These are phyloP conservation scores for Martiniozyma asiatica DNA, from an alignment of 1,139 yeast species.

Conservation along the genomic window DNA sequence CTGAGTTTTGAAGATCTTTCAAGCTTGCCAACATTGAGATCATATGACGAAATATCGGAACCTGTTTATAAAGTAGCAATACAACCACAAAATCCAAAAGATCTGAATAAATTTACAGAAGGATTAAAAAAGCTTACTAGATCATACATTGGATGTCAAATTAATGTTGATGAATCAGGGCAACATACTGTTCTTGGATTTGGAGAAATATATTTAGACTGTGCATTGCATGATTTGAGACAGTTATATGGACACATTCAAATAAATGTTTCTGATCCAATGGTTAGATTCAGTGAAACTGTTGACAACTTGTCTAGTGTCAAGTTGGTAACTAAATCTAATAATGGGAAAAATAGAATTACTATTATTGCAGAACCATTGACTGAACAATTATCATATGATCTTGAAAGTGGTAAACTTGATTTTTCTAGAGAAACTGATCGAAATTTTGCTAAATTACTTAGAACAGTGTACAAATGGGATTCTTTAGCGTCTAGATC, in stretches of 20 bases:
- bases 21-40: conserved; percentile 26
- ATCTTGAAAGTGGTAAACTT: conserved; percentile 40
- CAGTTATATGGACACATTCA: conserved; percentile 49
- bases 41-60: conserved; percentile 33
- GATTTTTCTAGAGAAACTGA: conserved; percentile 10
- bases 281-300: conserved; percentile 72
- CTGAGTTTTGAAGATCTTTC: conserved; percentile 10
- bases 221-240: conserved; percentile 68
- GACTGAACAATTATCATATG: conserved; percentile 39
- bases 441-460: conserved; percentile 36
- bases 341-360: conserved; percentile 42
- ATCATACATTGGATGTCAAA: conserved; percentile 51
- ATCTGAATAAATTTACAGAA: conserved; percentile 58
- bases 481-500: conserved; percentile 77
- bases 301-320: conserved; percentile 56
- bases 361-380: conserved; percentile 76
- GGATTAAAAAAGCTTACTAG: conserved; percentile 54
- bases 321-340: conserved; percentile 47
- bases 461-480: conserved; percentile 59
- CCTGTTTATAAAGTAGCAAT: conserved; percentile 74
- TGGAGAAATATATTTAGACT: conserved; percentile 85
- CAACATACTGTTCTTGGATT: conserved; percentile 73
- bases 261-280: conserved; percentile 77
- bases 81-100: conserved; percentile 72
- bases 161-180: conserved; percentile 80